Evolutionary conservation across 495 filamentous ascomycete genomes (phyloP).

Genomic region (Filosporella fistucella): DNA sequence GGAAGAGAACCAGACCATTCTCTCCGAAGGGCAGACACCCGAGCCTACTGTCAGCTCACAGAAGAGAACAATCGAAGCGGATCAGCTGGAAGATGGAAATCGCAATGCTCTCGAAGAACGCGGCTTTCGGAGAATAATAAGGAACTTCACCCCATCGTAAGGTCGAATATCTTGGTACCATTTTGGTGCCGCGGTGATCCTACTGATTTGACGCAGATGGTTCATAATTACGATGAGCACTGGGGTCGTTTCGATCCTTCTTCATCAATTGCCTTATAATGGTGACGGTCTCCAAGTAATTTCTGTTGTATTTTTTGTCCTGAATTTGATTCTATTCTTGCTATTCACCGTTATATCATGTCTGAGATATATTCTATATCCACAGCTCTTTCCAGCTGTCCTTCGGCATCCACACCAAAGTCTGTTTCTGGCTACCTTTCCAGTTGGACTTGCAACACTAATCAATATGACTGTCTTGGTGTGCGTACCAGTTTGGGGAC

Average conservation of each 20-base stretch:
- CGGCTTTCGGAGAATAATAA: neutral
- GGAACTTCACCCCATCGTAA: conserved; percentile 3
- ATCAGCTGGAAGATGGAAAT: neutral
- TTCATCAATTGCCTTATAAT: conserved; percentile 1
- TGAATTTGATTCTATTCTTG: neutral
- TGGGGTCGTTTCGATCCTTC: neutral
- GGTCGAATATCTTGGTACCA: neutral
- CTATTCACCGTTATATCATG: neutral
- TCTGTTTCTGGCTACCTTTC: neutral
- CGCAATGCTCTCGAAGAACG: neutral
- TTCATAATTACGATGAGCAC: neutral
- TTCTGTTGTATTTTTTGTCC: neutral
- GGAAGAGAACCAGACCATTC: neutral
- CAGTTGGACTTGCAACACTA: neutral
- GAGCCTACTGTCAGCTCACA: neutral
- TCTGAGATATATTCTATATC: neutral
- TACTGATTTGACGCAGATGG: neutral
- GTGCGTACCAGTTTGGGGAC: neutral
- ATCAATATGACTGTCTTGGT: neutral
- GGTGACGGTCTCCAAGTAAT: neutral
- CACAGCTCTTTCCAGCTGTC: neutral
- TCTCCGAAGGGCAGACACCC: neutral
- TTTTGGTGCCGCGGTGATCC: neutral
- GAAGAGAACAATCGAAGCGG: neutral
- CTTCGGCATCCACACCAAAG: neutral